Conservation (phyloP, 2,329 filamentous ascomycete species). For the Metarhizium anisopliae region DNA sequence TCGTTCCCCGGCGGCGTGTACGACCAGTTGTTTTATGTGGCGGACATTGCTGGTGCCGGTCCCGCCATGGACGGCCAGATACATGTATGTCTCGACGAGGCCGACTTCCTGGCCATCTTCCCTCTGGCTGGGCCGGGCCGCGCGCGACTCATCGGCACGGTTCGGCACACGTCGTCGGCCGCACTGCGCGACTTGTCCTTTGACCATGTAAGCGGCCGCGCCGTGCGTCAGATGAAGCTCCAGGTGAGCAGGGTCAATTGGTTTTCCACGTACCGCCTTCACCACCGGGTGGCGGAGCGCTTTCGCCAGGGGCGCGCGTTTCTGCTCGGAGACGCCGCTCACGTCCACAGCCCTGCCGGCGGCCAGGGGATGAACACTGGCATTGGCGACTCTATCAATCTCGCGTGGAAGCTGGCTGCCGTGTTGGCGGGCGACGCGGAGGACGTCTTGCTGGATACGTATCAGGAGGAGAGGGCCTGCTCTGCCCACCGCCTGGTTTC, state of each 20-base stretch:
- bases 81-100: constrained; percentile 1
- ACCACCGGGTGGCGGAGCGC: neutral
- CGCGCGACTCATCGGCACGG: constrained; percentile 1
- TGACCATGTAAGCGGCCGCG: neutral
- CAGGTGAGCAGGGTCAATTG: neutral
- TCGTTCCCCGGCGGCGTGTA: constrained; percentile 1
- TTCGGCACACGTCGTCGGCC: neutral
- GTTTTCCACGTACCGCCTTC: constrained; percentile 2
- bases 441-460: neutral
- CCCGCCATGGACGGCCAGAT: constrained; percentile 2
- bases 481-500: neutral
- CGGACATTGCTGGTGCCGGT: neutral
- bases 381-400: neutral
- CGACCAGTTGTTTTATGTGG: constrained; percentile 2
- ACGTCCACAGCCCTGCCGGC: neutral
- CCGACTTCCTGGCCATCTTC: constrained; percentile 1
- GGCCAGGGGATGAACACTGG: neutral
- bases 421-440: neutral
- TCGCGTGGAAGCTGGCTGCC: neutral
- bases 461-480: neutral
- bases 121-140: neutral
- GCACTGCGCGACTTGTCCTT: neutral
- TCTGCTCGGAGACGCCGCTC: neutral
- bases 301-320: neutral
- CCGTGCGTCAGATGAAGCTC: neutral